These are phyloP conservation scores for Russula olivacea DNA, from an alignment of 768 basidiomycete species.

Conservation along the genomic window DNA sequence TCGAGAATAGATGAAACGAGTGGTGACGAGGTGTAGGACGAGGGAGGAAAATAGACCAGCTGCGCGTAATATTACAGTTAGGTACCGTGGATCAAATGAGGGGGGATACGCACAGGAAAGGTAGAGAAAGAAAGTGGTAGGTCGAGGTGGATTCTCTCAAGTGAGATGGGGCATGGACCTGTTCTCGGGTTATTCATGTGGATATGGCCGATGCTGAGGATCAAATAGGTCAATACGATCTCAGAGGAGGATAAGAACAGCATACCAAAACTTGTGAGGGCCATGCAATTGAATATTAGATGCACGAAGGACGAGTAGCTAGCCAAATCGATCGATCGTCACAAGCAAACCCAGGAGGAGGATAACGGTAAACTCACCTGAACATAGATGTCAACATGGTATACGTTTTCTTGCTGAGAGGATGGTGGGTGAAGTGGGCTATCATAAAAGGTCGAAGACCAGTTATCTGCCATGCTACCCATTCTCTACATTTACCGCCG, in stretches of 20 bases:
- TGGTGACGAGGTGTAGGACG: slow-evolving; percentile 63
- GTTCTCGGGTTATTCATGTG: slow-evolving; percentile 47
- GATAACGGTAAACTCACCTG: slow-evolving; percentile 43
- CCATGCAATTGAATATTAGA: slow-evolving; percentile 70
- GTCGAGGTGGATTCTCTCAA: slow-evolving; percentile 59
- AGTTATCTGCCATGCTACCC: slow-evolving; percentile 69
- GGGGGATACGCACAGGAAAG: slow-evolving; percentile 48
- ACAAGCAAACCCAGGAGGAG: background rate
- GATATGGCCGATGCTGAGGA: slow-evolving; percentile 56
- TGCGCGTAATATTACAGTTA: slow-evolving; percentile 27
- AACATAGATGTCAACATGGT: slow-evolving; percentile 82
- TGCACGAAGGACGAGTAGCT: slow-evolving; percentile 72
- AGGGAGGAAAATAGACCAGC: slow-evolving; percentile 79
- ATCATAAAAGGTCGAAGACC: slow-evolving; percentile 61
- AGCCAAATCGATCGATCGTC: slow-evolving; percentile 8
- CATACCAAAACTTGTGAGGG: slow-evolving; percentile 76
- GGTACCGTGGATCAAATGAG: background rate
- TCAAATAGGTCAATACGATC: slow-evolving; percentile 10
- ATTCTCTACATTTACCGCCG: slow-evolving; percentile 60
- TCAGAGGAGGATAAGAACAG: slow-evolving; percentile 9
- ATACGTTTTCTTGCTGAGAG: slow-evolving; percentile 66
- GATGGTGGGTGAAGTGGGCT: slow-evolving; percentile 66
- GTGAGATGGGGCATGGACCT: slow-evolving; percentile 39
- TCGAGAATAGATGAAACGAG: slow-evolving; percentile 69
- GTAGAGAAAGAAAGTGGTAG: slow-evolving; percentile 82